phyloP scores from a whole-genome alignment of 139 green algal species.

The Chlorella vulgaris region DNA sequence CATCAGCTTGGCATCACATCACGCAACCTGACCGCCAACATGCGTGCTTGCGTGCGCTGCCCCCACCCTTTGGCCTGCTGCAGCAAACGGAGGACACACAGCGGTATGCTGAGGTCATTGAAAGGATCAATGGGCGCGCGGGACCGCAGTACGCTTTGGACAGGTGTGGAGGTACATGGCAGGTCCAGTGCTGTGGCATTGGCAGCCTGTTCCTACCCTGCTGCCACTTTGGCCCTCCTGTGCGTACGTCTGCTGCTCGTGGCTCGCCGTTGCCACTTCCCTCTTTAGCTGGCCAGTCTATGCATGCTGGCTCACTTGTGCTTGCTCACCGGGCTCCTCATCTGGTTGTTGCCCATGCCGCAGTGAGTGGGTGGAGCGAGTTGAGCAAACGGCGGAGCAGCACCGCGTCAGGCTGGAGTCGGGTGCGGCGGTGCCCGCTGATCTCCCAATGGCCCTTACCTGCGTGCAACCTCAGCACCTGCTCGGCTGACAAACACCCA shows the following conservation, averaged over 20 bases:
- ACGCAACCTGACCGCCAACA: neutral
- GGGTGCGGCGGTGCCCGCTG: neutral
- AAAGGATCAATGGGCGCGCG: conserved; percentile 12
- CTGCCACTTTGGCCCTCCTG: too few relatives aligned
- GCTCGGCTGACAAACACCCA: too few relatives aligned
- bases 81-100: conserved; percentile 47
- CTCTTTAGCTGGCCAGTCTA: too few relatives aligned
- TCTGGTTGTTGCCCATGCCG: neutral
- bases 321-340: too few relatives aligned
- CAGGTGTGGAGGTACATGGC: too few relatives aligned
- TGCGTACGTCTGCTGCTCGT: too few relatives aligned
- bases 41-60: neutral
- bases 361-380: conserved; percentile 61
- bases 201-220: neutral
- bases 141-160: neutral
- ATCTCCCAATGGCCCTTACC: too few relatives aligned
- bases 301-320: too few relatives aligned
- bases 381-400: conserved; percentile 44
- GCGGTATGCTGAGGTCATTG: conserved; percentile 13
- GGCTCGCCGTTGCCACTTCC: too few relatives aligned
- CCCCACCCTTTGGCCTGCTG: neutral
- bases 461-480: too few relatives aligned
- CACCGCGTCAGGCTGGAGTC: conserved; percentile 74
- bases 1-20: too few relatives aligned
- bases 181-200: neutral